Percentiles rank a stretch among this genome's conserved stretches.
phyloP scores from a whole-genome alignment of 495 filamentous ascomycete species.

The Sordaria brevicollis region DNA sequence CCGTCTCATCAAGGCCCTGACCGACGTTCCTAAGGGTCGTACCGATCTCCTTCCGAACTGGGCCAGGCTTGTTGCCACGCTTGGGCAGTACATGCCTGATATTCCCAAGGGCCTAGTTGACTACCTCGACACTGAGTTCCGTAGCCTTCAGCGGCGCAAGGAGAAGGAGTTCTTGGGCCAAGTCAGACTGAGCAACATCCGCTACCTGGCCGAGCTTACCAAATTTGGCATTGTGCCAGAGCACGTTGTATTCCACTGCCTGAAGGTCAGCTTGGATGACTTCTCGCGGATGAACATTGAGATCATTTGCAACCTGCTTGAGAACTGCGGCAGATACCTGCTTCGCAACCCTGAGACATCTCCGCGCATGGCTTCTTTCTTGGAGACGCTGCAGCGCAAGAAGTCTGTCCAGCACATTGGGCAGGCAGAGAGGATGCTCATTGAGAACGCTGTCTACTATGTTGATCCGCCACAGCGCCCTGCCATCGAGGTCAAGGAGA shows the following conservation, averaged over 20 bases:
- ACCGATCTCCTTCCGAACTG: slow-evolving; percentile 87
- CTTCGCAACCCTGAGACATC: slow-evolving; percentile 89
- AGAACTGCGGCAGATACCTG: slow-evolving; percentile 93
- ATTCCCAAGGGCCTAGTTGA: slow-evolving; percentile 84
- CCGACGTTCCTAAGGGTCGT: slow-evolving; percentile 89
- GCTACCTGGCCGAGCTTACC: slow-evolving; percentile 92
- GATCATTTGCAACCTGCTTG: slow-evolving; percentile 92
- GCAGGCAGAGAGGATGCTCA: slow-evolving; percentile 93
- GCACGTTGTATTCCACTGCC: slow-evolving; percentile 96
- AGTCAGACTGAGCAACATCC: slow-evolving; percentile 87
- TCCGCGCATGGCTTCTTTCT: slow-evolving; percentile 82
- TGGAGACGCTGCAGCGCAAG: slow-evolving; percentile 92
- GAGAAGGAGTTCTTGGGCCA: slow-evolving; percentile 95
- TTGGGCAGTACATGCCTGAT: slow-evolving; percentile 89
- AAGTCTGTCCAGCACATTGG: slow-evolving; percentile 91
- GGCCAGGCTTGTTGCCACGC: slow-evolving; percentile 82
- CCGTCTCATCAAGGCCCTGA: slow-evolving; percentile 80
- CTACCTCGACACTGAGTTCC: slow-evolving; percentile 93
- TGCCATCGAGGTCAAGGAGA: slow-evolving; percentile 92
- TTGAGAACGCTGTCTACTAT: slow-evolving; percentile 97
- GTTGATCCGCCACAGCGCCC: slow-evolving; percentile 90
- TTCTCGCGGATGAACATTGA: slow-evolving; percentile 98
- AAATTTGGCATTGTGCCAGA: slow-evolving; percentile 98
- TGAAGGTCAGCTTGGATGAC: slow-evolving; percentile 94
- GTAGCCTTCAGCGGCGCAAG: slow-evolving; percentile 95